Evolutionary conservation across 441 rosid species (phyloP), one percentile per base, ranked within the genome.

Genomic region (Syzygium malaccense): DNA sequence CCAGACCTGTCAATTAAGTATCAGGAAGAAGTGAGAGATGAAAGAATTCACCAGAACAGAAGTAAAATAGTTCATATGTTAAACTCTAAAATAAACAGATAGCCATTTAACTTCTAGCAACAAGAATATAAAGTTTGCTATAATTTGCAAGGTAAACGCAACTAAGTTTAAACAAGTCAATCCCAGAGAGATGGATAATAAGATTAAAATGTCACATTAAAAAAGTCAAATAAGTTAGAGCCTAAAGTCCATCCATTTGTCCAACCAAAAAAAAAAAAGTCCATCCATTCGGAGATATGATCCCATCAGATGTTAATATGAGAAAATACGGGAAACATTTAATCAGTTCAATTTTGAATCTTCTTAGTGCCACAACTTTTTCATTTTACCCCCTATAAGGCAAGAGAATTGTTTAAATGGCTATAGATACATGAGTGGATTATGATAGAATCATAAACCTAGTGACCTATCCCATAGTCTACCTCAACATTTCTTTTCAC

Each of bases 401-500:
- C 48, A 18, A 68, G 79, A 68, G 79, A 28, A 20, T 37, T 37
- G 51, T 71, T 71, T 71, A 71, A 37, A 71, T 37, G 51, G 51
- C 20, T 71, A 71, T 37, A 37, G 83, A 41, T 20, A n/a, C 58
- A 55, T 53, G 58, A 32, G 26, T 85, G 48, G 86, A 55, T 55
- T 32, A 85, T 5, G 37, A 55, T 33, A 71, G 80, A 71, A 30
- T 51, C 14, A 28, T 17, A 85, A 85, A 55, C 58, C 57, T 51
- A 53, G 41, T n/a, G 3, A 85, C 26, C 37, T 28, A 54, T 75
- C 51, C 79, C 18, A 41, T 75, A 75, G 83, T n/a, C 86, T 95
- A 97, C 99, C 99, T 98, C 99, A 91, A 98, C 99, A 92, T 98
- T 98, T 58, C 98, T 96, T 91, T 96, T 98, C 79, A 96, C 93